A percentile compares a stretch with the other conserved stretches of the same genome.
phyloP scores from a whole-genome alignment of 1,284 basidiomycete genomes.

The Ceratobasidium theobromae region DNA sequence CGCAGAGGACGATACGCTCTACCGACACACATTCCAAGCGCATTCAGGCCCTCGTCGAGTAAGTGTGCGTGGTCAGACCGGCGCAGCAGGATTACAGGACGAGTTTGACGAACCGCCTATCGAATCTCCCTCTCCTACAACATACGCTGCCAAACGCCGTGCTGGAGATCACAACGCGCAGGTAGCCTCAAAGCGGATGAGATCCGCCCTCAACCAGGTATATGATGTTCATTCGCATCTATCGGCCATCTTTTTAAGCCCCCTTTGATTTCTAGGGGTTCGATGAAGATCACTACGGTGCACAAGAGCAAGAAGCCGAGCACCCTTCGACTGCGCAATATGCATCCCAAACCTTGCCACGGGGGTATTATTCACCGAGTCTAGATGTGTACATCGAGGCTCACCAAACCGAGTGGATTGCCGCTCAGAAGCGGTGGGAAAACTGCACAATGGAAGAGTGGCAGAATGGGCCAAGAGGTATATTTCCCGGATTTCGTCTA shows the following conservation, averaged over 20 bases:
- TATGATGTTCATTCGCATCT: background rate
- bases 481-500: background rate
- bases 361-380: background rate
- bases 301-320: background rate
- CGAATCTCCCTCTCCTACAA: background rate
- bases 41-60: background rate
- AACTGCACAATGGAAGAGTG: constrained; percentile 18
- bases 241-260: background rate
- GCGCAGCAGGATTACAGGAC: background rate
- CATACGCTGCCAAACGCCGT: constrained; percentile 1
- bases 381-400: constrained; percentile 8
- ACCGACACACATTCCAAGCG: background rate
- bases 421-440: constrained; percentile 16
- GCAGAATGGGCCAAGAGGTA: constrained; percentile 14
- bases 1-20: background rate
- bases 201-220: background rate
- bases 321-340: background rate
- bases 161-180: constrained; percentile 3
- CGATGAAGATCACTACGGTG: background rate
- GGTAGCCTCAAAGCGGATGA: background rate
- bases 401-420: constrained; percentile 12
- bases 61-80: background rate
- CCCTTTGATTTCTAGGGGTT: background rate
- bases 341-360: background rate
- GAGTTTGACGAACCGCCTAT: background rate